phyloP scores from a whole-genome alignment of 345 rosid species.

The Gossypium raimondii region DNA sequence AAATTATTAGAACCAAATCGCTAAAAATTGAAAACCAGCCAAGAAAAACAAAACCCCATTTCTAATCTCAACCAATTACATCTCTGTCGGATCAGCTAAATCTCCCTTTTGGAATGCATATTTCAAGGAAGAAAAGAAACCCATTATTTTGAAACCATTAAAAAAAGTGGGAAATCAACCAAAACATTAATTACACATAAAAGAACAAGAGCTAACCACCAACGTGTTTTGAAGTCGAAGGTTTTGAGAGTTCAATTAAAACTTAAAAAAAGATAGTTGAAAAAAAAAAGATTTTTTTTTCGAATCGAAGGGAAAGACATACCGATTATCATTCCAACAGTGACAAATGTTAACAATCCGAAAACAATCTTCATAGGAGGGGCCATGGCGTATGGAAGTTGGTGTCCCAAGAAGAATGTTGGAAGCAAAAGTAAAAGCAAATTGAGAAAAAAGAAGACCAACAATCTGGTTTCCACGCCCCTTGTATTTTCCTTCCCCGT shows the following conservation, averaged over 20 bases:
- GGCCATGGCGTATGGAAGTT: slow-evolving; percentile 37
- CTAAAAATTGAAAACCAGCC: background rate
- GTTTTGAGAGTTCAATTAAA: background rate
- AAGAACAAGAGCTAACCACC: background rate
- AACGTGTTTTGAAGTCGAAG: background rate
- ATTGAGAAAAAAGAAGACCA: no score
- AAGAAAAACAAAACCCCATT: background rate
- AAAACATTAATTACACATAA: background rate
- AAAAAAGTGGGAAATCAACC: slow-evolving; percentile 1
- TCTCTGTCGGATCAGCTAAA: background rate
- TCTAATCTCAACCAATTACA: background rate
- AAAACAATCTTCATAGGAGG: slow-evolving; percentile 65
- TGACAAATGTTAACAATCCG: slow-evolving; percentile 81
- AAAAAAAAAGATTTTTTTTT: background rate
- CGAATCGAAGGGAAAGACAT: slow-evolving; percentile 6
- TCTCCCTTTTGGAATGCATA: background rate
- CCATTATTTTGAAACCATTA: background rate
- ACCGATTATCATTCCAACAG: slow-evolving; percentile 92
- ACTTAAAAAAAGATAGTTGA: background rate
- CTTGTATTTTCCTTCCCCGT: background rate
- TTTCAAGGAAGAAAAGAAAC: slow-evolving; percentile 6
- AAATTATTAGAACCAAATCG: background rate
- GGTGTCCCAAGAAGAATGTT: background rate
- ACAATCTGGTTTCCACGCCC: slow-evolving; percentile 7
- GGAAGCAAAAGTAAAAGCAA: background rate